Evolutionary conservation across 352 stramenopile genomes (phyloP), one percentile per base, ranked within the genome.

Genomic region (Globisporangium uncinulatum): DNA sequence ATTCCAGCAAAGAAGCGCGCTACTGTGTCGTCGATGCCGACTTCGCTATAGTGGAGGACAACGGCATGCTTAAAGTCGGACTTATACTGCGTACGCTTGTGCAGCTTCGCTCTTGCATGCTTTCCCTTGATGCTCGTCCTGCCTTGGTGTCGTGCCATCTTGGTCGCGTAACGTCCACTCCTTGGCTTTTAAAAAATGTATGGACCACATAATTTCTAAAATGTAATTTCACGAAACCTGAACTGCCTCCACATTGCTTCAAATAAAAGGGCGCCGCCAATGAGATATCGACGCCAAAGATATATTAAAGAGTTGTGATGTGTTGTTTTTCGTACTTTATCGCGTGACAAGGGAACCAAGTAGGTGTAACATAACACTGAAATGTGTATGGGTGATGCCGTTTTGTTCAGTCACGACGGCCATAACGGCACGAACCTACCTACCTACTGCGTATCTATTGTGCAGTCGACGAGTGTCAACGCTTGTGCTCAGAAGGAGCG

Each of bases 51-150:
- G 50, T 59, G 42, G 34, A 51, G 21, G 13, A 63, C 24, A 14
- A 63, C 49, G n/a, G 43, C 14, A 51, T 47, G 50, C 51, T 67
- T 66, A 44, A 59, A 83, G 34, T 59, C 45, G 46, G 55, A 70
- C 41, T 47, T 34, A 34, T 69, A 57, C 54, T 57, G 54, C 19
- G 15, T 24, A 1, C 51, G 20, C 43, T 48, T 55, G 45, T 57
- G 42, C 42, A 57, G 32, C 49, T 54, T 32, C 8, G 50, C 41
- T n/a, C 47, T 56, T 1, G 45, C 36, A 15, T 57, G 42, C 21
- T 58, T 59, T 15, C 49, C 54, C 21, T 66, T 66, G 60, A 62
- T 58, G 49, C 19, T 42, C 11, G 49, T 62, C 5, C 60, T 31
- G 7, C 60, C 54, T 41, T 57, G 52, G 45, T 36, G 45, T 9